Evolutionary conservation across 345 rosid species (phyloP).

Genomic region (Turnera subulata): DNA sequence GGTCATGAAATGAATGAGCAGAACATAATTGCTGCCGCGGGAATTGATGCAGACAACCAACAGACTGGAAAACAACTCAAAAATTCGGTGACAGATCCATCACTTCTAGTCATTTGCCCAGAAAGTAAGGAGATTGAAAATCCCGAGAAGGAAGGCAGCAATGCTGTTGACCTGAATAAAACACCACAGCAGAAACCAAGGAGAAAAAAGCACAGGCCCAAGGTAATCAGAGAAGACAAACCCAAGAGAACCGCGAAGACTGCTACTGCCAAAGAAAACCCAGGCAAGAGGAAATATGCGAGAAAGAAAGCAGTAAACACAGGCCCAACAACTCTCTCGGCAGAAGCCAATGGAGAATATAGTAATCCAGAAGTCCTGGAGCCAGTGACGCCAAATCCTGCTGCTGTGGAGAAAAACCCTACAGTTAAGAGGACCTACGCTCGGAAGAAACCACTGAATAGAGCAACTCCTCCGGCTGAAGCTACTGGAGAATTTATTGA

Average conservation of each 20-base stretch:
- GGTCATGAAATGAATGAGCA: constrained; percentile 19
- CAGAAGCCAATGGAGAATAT: constrained; percentile 2
- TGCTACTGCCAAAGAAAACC: not conserved
- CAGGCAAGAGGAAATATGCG: constrained; percentile 14
- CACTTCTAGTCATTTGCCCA: constrained; percentile 19
- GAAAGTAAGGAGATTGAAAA: constrained; percentile 23
- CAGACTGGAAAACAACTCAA: constrained; percentile 19
- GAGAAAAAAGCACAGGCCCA: constrained; percentile 30
- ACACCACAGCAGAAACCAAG: constrained; percentile 22
- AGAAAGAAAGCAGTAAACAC: constrained; percentile 6
- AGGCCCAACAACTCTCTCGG: not conserved
- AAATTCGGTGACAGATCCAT: constrained; percentile 25
- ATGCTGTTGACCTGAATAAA: constrained; percentile 17
- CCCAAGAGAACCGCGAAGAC: constrained; percentile 14
- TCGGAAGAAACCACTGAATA: constrained; percentile 7
- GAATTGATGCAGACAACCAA: constrained; percentile 10
- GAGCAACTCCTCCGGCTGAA: constrained; percentile 18
- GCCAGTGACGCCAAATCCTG: not conserved
- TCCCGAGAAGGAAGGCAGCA: constrained; percentile 26
- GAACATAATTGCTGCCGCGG: constrained; percentile 14
- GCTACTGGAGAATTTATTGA: constrained; percentile 24
- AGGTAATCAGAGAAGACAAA: constrained; percentile 23
- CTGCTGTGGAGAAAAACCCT: no score
- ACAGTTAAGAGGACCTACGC: constrained; percentile 11
- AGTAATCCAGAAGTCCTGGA: constrained; percentile 14